Evolutionary conservation across 2,329 filamentous ascomycete genomes (phyloP), one percentile per base, ranked within the genome.

Genomic region (Colletotrichum agaves): DNA sequence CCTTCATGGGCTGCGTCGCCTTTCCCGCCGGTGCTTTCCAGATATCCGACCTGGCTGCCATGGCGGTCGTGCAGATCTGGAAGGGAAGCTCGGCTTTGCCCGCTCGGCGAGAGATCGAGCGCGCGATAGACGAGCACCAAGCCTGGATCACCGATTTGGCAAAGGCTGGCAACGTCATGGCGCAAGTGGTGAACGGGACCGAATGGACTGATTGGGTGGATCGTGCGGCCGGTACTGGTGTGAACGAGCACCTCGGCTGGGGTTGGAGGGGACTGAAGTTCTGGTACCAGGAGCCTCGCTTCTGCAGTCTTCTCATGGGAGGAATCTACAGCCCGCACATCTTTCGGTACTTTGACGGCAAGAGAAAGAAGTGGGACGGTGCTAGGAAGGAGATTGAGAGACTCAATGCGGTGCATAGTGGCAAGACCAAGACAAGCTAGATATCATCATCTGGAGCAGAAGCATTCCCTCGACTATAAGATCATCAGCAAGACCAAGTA

Each of bases 221-320:
- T 49, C 67, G 75, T 5, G 71, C 79, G 4, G 80, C 79, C 0
- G 81, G 81, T 0, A 82, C 78, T 0, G 77, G 81, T 0, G 75
- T 81, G 59, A 7, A 35, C 2, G 77, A 81, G 61, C 75, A 79
- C 7, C 63, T 83, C 1, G 77, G 79, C 0, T 82, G 78, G 74
- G 79, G 79, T 1, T 74, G 69, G 73, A 74, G 74, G 17, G 80
- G 79, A 0, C 82, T 79, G 81, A 74, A 73, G 46, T 81, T 81
- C 50, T 82, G 80, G 79, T 71, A 76, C 47, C 68, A 69, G 47
- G 77, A 82, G 47, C 74, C 73, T 31, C 71, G 71, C 64, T 74
- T 82, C 63, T 81, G 74, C 10, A 73, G 75, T 11, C 19, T 81
- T 23, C 73, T 82, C 71, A 78, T 78, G 61, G 72, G 74, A 1